A percentile compares a stretch with the other conserved stretches of the same genome.
Conservation (phyloP, 352 stramenopile genomes). For the Hyaloperonospora brassicae region DNA sequence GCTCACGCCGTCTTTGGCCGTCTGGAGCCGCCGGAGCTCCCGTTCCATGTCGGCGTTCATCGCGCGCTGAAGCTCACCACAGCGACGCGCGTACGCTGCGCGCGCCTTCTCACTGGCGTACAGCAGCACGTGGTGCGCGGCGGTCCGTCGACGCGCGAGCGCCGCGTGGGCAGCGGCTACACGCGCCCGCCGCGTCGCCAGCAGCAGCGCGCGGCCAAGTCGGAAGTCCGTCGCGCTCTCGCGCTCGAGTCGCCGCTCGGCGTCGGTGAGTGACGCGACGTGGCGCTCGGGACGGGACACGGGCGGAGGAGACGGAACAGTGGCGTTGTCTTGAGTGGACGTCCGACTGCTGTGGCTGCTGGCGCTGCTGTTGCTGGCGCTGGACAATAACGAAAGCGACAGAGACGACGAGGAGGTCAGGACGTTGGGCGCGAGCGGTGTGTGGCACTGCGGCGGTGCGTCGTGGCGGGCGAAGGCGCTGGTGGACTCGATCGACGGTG, state of each 20-base stretch:
- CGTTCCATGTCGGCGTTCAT: constrained; percentile 44
- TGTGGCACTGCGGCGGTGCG: too few species aligned
- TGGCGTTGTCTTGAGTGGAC: too few species aligned
- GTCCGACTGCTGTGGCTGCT: background rate
- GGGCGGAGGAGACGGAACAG: too few species aligned
- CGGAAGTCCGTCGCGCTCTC: constrained; percentile 33
- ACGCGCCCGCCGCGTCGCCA: constrained; percentile 11
- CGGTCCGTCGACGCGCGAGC: constrained; percentile 25
- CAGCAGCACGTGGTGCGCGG: constrained; percentile 27
- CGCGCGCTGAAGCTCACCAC: constrained; percentile 37
- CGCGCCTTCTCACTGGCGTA: constrained; percentile 36
- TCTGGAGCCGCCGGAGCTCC: constrained; percentile 49
- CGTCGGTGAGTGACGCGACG: constrained; percentile 17
- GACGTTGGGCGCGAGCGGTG: too few species aligned
- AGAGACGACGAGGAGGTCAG: too few species aligned
- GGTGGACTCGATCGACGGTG: too few species aligned
- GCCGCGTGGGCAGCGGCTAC: constrained; percentile 24
- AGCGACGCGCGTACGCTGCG: constrained; percentile 35
- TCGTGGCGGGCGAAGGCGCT: too few species aligned
- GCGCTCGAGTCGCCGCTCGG: constrained; percentile 24
- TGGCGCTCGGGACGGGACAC: constrained; percentile 21
- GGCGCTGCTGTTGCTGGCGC: constrained; percentile 6
- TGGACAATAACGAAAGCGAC: too few species aligned
- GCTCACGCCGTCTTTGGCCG: constrained; percentile 51
- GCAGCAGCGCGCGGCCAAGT: constrained; percentile 27